Conservation (phyloP, 2,329 filamentous ascomycete genomes). For the Fusarium goolgardi region DNA sequence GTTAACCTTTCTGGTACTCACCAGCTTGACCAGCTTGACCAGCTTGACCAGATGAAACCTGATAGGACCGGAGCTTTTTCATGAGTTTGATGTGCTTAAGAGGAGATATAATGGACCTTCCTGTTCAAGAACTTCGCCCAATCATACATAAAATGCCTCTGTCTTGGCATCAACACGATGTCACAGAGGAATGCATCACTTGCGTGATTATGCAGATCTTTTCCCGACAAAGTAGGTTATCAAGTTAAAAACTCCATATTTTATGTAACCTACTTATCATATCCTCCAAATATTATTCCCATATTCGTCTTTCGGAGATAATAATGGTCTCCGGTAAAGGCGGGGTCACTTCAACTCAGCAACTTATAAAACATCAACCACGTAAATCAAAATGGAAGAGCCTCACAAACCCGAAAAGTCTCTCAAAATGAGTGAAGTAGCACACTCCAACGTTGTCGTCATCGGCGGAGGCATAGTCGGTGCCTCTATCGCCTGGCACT, state of each 20-base stretch:
- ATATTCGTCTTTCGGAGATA: background rate
- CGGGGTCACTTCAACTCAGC: background rate
- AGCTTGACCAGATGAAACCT: too few relatives aligned
- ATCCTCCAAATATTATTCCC: background rate
- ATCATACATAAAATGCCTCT: background rate
- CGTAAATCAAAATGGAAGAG: background rate
- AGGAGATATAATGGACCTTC: background rate
- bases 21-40: too few relatives aligned
- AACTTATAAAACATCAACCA: background rate
- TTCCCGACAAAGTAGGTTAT: background rate
- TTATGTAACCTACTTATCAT: background rate
- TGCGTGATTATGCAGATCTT: background rate
- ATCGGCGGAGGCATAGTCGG: slow-evolving; percentile 36
- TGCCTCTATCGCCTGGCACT: slow-evolving; percentile 36
- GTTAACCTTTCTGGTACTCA: too few relatives aligned
- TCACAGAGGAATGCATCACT: background rate
- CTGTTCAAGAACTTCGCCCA: background rate
- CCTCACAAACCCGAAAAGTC: background rate
- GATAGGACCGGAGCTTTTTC: too few relatives aligned
- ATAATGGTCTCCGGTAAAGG: slow-evolving; percentile 6
- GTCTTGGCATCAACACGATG: slow-evolving; percentile 1
- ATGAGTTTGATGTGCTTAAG: too few relatives aligned
- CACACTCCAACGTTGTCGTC: slow-evolving; percentile 21
- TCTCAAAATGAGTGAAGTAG: background rate
- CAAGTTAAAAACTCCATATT: background rate